Base-by-base conservation (phyloP, 1,139 yeast species). In the Entelexis sorbosivorans region DNA sequence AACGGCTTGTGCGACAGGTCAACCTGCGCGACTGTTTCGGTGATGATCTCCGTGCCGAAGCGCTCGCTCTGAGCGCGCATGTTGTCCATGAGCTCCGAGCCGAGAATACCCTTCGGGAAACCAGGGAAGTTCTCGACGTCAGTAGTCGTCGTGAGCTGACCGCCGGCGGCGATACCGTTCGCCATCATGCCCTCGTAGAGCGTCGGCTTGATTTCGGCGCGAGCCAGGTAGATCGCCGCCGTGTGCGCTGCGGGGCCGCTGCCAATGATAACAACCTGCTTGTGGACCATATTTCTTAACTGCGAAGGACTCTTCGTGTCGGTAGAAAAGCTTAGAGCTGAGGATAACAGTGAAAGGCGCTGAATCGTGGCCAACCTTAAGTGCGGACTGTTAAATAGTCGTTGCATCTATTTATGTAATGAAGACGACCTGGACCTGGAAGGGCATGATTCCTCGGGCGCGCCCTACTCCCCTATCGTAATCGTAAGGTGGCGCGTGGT, bases 171-270 rank as follows among this genome's bases (percentile, higher is more conserved):
- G 61, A 89, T 79, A 59, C 97, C 98, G 69, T 91, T 91, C 58
- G 98, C 98, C 67, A 91, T 66, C 82, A 91, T 75, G 63, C 98
- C 98, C 72, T 91, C 98, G 71, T 86, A 91, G 62, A 91, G 69
- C 36, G 87, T 82, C 35, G 98, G 96, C 71, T 84, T 82, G 66
- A 88, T 80, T 73, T 91, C 98, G 38, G 98, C 98, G 70, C 98
- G 81, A 32, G 97, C 82, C 56, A 91, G 75, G 70, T 91, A 91
- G 69, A 91, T 86, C 61, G 98, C 98, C 49, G 98, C 98, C 45
- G 98, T 91, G 75, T 91, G 96, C 52, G 97, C 98, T 56, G 98
- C 98, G 51, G 98, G 98, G 61, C 98, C 98, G 49, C 97, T 89
- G 47, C 97, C 97, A 59, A 89, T 82, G 63, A 89, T 87, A 50